phyloP scores from a whole-genome alignment of 495 filamentous ascomycete genomes.

The Aspergillus funiculosus region DNA sequence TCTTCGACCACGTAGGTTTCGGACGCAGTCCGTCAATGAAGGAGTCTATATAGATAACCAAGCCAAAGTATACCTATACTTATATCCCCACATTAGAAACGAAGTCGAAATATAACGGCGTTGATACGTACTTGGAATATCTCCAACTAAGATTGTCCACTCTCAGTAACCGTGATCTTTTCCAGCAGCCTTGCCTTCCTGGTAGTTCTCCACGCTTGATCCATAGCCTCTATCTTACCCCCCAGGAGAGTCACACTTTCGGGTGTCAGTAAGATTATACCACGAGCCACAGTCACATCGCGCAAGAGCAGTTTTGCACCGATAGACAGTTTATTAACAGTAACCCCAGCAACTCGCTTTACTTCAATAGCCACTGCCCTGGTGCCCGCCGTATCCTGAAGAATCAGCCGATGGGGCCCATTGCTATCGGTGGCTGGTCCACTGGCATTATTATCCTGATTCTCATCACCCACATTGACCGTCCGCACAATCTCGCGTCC shows the following conservation, averaged over 20 bases:
- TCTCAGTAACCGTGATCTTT: constrained; percentile 40
- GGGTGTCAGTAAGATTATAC: constrained; percentile 70
- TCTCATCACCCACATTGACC: constrained; percentile 48
- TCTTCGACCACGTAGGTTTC: constrained; percentile 16
- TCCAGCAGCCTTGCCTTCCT: constrained; percentile 63
- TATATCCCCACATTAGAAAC: constrained; percentile 9
- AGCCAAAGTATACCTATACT: background rate
- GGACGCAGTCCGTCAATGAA: background rate
- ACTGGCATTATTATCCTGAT: constrained; percentile 23
- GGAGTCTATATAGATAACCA: constrained; percentile 1
- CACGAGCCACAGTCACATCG: constrained; percentile 63
- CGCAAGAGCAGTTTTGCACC: constrained; percentile 75
- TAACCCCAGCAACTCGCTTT: constrained; percentile 56
- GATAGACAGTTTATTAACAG: constrained; percentile 59
- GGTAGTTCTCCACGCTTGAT: constrained; percentile 68
- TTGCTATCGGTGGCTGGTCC: constrained; percentile 18
- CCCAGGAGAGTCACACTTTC: constrained; percentile 60
- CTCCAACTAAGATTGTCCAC: constrained; percentile 6
- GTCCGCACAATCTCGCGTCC: constrained; percentile 79
- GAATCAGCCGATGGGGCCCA: constrained; percentile 71
- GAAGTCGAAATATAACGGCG: constrained; percentile 6
- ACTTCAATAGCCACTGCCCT: constrained; percentile 72
- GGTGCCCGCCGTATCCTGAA: constrained; percentile 73
- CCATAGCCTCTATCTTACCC: constrained; percentile 78
- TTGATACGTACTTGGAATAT: constrained; percentile 10